Base-by-base conservation (phyloP, 192 early-diverging fungal genomes). In the Rhizoclosmatium globosum region DNA sequence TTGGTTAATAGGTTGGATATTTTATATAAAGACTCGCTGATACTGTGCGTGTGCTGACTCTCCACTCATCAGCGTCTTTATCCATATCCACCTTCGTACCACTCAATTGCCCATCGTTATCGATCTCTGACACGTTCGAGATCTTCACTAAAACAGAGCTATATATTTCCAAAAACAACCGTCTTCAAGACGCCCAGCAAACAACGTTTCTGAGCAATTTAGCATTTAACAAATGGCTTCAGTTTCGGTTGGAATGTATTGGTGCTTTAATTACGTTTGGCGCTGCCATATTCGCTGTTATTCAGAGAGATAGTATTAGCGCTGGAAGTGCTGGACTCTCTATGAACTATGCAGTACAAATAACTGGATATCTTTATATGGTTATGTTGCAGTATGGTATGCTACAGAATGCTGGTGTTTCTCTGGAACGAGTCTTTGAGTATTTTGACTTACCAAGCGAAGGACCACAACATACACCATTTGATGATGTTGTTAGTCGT, bases 131-230 rank as follows among this genome's bases (percentile, higher is more conserved):
- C n/a, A n/a, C n/a, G n/a, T n/a, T n/a, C n/a, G n/a, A n/a, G n/a
- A n/a, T n/a, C n/a, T n/a, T n/a, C n/a, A n/a, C n/a, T n/a, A n/a
- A n/a, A 3, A 13, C 57, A 19, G 41, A 38, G 9, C 21, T 31
- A 31, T 84, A 68, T 47, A 85, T 86, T 53, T 93, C 90, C 58
- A 89, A 94, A 66, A n/a, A 82, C 41, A 48, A 76, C 46, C 21
- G n/a, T 9, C 46, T 68, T 46, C 45, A 58, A 21, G 70, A 97
- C 77, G 17, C 23, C 31, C 93, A 89, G 47, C 85, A 90, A 19
- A 88, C 92, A 1, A 93, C 91, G 65, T 92, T 90, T 74, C 87
- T 93, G 31, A 86, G 83, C 58, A 79, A 88, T 57, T 83, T 87
- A 41, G 41, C 61, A 13, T 23, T 17, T 2, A 76, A 76, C 62